phyloP scores from a whole-genome alignment of 371 early-diverging fungal species.

The Rhizomucor pusillus region DNA sequence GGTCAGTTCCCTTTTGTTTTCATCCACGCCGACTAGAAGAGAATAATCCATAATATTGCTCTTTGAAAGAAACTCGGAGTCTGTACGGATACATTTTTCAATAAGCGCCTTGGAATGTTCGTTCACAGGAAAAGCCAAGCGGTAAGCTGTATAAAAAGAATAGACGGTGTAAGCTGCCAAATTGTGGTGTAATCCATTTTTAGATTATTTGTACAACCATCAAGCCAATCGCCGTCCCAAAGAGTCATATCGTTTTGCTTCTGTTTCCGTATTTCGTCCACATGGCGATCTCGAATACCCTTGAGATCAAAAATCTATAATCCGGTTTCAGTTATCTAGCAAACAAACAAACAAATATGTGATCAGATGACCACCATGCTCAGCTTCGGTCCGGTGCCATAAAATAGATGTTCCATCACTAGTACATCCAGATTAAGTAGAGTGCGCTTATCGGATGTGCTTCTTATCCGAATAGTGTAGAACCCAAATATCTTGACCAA shows the following conservation, averaged over 20 bases:
- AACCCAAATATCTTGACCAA: constrained; percentile 93
- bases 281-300: constrained; percentile 69
- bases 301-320: constrained; percentile 86
- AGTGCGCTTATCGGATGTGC: constrained; percentile 59
- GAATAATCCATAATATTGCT: constrained; percentile 95
- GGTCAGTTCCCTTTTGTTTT: constrained; percentile 74
- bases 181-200: neutral
- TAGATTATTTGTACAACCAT: constrained; percentile 23
- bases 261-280: constrained; percentile 28
- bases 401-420: constrained; percentile 96
- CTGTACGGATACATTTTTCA: constrained; percentile 73
- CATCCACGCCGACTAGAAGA: constrained; percentile 85
- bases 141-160: constrained; percentile 15
- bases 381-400: constrained; percentile 58
- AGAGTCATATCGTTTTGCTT: constrained; percentile 47
- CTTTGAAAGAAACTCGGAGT: constrained; percentile 81
- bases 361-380: too few species aligned
- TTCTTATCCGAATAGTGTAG: constrained; percentile 79
- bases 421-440: constrained; percentile 77
- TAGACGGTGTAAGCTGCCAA: neutral
- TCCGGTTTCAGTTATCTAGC: neutral
- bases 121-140: constrained; percentile 45
- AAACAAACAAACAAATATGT: too few species aligned
- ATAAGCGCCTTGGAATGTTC: constrained; percentile 76
- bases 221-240: constrained; percentile 72